These are phyloP conservation scores for Termitomyces sp. DNA, from an alignment of 768 basidiomycete species.

Conservation along the genomic window DNA sequence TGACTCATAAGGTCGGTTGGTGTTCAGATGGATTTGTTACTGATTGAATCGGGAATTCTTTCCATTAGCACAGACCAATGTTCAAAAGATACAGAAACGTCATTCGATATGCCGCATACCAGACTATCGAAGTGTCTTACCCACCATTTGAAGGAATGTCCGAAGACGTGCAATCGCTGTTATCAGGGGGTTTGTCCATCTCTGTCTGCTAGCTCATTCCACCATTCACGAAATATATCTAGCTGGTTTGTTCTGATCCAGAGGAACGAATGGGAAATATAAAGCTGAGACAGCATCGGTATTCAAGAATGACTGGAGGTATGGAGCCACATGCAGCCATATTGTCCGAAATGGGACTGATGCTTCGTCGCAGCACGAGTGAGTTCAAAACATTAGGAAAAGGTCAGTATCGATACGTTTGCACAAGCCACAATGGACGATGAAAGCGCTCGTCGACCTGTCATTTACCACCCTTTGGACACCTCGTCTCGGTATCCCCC, in stretches of 20 bases:
- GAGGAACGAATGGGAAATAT: background rate
- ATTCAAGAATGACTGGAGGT: constrained; percentile 2
- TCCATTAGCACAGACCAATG: background rate
- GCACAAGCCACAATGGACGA: background rate
- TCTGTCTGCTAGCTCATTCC: background rate
- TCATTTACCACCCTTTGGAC: background rate
- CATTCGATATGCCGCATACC: background rate
- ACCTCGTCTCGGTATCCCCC: background rate
- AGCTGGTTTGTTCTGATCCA: constrained; percentile 2
- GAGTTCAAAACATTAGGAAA: constrained; percentile 2
- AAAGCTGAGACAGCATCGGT: background rate
- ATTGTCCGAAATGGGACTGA: background rate
- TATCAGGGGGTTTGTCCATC: background rate
- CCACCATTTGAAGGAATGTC: constrained; percentile 4
- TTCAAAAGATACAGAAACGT: background rate
- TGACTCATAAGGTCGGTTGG: background rate
- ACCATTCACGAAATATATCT: background rate
- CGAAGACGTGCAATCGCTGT: background rate
- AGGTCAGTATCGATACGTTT: background rate
- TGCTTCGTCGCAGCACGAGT: background rate
- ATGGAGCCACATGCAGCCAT: background rate
- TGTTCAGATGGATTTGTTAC: background rate
- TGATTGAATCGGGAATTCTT: background rate
- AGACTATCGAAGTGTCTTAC: background rate
- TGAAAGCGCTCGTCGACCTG: constrained; percentile 2